phyloP scores from a whole-genome alignment of 306 rosid genomes.

The Ormosia emarginata region DNA sequence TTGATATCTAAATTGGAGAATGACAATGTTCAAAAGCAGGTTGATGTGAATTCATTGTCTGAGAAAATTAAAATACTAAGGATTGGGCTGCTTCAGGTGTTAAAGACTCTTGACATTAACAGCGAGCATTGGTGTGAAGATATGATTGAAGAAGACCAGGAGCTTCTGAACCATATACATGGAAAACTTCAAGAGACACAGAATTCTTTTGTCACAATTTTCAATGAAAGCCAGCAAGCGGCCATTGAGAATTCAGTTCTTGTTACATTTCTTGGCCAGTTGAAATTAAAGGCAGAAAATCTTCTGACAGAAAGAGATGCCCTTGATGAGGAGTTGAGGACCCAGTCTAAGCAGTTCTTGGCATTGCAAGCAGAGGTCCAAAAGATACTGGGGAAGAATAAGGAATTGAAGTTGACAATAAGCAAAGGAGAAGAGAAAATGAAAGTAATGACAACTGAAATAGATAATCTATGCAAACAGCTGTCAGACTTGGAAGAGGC shows the following conservation, averaged over 20 bases:
- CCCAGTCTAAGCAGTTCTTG: slow-evolving; percentile 43
- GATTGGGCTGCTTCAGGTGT: slow-evolving; percentile 58
- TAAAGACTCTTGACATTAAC: slow-evolving; percentile 44
- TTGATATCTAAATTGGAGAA: slow-evolving; percentile 61
- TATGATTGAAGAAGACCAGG: slow-evolving; percentile 40
- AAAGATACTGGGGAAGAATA: slow-evolving; percentile 45
- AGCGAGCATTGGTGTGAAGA: slow-evolving; percentile 20
- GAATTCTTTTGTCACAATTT: slow-evolving; percentile 29
- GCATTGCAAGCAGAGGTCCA: slow-evolving; percentile 43
- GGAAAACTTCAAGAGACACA: slow-evolving; percentile 50
- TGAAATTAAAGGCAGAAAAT: slow-evolving; percentile 43
- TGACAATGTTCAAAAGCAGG: slow-evolving; percentile 44
- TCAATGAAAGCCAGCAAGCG: slow-evolving; percentile 50
- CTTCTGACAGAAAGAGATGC: slow-evolving; percentile 48
- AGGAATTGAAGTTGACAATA: slow-evolving; percentile 54
- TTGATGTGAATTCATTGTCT: slow-evolving; percentile 40
- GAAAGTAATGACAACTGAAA: slow-evolving; percentile 39
- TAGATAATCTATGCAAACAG: slow-evolving; percentile 63
- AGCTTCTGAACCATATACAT: slow-evolving; percentile 44
- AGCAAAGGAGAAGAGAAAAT: slow-evolving; percentile 51
- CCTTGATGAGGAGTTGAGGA: slow-evolving; percentile 45
- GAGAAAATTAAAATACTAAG: slow-evolving; percentile 47
- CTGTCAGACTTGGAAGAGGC: slow-evolving; percentile 46
- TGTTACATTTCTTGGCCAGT: slow-evolving; percentile 55
- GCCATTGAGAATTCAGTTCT: slow-evolving; percentile 69